These are phyloP conservation scores for Cryptococcus sp. DNA, from an alignment of 1,284 basidiomycete genomes.

Conservation along the genomic window DNA sequence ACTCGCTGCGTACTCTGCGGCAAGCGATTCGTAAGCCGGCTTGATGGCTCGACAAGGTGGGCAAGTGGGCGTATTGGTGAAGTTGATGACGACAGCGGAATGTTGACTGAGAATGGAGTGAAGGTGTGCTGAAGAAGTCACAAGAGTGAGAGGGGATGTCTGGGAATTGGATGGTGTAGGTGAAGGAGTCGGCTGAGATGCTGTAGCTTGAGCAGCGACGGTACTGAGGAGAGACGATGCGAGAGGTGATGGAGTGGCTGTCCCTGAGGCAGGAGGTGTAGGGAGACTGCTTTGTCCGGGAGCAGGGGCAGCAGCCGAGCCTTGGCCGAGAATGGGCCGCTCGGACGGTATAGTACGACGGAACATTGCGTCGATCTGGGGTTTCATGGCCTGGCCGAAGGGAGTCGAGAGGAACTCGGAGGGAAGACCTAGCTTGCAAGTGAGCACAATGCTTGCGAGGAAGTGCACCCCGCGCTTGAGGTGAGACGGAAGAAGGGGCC, in stretches of 20 bases:
- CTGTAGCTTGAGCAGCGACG: conserved; percentile 58
- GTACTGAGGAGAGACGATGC: conserved; percentile 65
- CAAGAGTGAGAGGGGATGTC: conserved; percentile 64
- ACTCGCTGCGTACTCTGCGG: conserved; percentile 28
- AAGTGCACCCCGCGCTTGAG: neutral
- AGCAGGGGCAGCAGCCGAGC: conserved; percentile 11
- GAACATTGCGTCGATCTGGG: conserved; percentile 87
- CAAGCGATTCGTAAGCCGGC: conserved; percentile 60
- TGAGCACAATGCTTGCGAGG: neutral
- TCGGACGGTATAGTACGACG: conserved; percentile 57
- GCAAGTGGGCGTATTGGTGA: conserved; percentile 65
- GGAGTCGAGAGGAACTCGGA: conserved; percentile 87
- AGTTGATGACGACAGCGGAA: conserved; percentile 63
- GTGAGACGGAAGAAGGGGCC: neutral
- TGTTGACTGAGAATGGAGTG: conserved; percentile 58
- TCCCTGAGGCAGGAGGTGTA: conserved; percentile 50
- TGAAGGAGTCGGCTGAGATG: conserved; percentile 47
- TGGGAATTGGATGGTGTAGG: conserved; percentile 52
- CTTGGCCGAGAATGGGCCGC: conserved; percentile 30
- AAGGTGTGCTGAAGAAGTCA: conserved; percentile 62
- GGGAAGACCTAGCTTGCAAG: conserved; percentile 66
- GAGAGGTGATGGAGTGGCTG: conserved; percentile 46
- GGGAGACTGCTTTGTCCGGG: conserved; percentile 31
- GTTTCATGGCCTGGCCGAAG: conserved; percentile 79
- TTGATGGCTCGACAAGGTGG: conserved; percentile 66